Conservation (phyloP, 2,329 filamentous ascomycete species). For the Lachnum nothofagi region DNA sequence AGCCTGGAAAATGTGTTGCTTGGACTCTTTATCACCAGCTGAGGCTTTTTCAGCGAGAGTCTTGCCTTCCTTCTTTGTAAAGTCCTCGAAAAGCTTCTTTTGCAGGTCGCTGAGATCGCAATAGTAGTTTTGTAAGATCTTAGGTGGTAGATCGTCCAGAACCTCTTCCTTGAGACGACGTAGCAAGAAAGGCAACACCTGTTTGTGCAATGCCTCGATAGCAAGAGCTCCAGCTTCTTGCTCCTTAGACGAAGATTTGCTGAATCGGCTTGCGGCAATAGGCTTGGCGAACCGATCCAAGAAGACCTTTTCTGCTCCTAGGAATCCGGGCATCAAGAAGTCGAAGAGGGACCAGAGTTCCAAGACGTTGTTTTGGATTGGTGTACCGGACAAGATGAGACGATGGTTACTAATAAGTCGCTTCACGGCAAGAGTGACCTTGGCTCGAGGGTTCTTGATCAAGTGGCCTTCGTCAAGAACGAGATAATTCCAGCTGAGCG, state of each 20-base stretch:
- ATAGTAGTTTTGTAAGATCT: conserved; percentile 99
- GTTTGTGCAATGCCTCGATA: conserved; percentile 97
- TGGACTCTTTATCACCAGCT: conserved; percentile 82
- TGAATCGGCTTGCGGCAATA: conserved; percentile 86
- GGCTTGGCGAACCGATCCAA: conserved; percentile 89
- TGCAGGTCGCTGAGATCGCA: conserved; percentile 95
- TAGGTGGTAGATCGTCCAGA: conserved; percentile 88
- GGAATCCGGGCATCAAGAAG: conserved; percentile 97
- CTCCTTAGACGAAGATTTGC: conserved; percentile 96
- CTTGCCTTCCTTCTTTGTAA: conserved; percentile 87
- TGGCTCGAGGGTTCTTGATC: conserved; percentile 98
- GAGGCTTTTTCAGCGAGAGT: conserved; percentile 79
- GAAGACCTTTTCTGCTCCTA: conserved; percentile 90
- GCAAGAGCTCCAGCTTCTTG: conserved; percentile 94
- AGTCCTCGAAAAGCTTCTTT: conserved; percentile 92
- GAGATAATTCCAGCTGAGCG: conserved; percentile 93
- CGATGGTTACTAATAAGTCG: conserved; percentile 85
- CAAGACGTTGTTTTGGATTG: conserved; percentile 95
- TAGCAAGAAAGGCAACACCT: conserved; percentile 92
- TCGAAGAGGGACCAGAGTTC: conserved; percentile 98
- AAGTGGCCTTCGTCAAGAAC: conserved; percentile 95
- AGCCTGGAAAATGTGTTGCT: conserved; percentile 98
- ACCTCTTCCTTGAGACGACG: conserved; percentile 97
- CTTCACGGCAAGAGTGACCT: conserved; percentile 92
- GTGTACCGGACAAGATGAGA: conserved; percentile 91